Evolutionary conservation across 805 yeast species (phyloP).

Genomic region (Peterozyma toletana): DNA sequence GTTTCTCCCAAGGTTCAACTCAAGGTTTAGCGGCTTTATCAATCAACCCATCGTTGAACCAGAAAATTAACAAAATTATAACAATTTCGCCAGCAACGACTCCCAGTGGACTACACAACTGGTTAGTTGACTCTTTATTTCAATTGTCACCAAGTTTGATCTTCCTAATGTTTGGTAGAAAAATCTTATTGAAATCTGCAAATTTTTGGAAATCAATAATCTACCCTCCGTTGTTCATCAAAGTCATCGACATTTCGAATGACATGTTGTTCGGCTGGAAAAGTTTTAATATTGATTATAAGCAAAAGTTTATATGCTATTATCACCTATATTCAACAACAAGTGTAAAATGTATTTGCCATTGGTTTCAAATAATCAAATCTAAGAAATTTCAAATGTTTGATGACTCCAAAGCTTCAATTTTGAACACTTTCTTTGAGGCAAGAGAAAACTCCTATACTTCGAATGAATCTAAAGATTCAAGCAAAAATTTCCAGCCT

Average conservation of each 20-base stretch:
- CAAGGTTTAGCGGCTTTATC: conserved; percentile 87
- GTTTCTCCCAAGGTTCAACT: conserved; percentile 94
- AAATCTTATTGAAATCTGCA: conserved; percentile 70
- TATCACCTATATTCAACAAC: conserved; percentile 49
- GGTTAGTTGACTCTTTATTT: conserved; percentile 61
- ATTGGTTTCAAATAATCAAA: conserved; percentile 41
- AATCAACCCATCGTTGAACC: conserved; percentile 59
- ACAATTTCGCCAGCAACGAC: conserved; percentile 85
- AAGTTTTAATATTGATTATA: conserved; percentile 30
- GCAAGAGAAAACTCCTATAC: background rate
- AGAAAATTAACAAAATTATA: conserved; percentile 38
- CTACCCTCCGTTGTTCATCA: conserved; percentile 42
- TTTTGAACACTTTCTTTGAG: conserved; percentile 20
- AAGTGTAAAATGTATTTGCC: conserved; percentile 46
- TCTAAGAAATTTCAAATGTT: conserved; percentile 45
- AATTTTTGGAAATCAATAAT: conserved; percentile 45
- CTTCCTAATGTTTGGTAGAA: conserved; percentile 65
- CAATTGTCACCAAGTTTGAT: conserved; percentile 71
- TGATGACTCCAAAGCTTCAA: conserved; percentile 31
- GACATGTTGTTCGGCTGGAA: conserved; percentile 42
- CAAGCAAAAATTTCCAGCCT: conserved; percentile 33
- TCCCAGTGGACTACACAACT: conserved; percentile 74
- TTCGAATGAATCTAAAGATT: background rate
- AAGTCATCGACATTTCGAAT: conserved; percentile 37
- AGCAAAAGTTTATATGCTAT: conserved; percentile 40